Conservation (phyloP, 768 basidiomycete genomes). For the Calocybe cyanea region DNA sequence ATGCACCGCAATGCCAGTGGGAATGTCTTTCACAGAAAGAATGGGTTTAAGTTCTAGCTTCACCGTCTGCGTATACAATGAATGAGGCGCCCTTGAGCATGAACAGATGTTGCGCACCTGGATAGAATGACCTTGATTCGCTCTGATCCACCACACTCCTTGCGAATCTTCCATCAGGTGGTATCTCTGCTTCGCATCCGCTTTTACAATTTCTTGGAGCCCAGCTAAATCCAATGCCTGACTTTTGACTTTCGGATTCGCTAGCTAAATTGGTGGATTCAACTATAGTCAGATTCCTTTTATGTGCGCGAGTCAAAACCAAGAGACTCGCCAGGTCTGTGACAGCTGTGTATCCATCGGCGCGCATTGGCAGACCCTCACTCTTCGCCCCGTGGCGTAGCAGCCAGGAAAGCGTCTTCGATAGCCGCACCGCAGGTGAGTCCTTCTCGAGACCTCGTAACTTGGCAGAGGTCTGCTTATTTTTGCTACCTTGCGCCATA, state of each 20-base stretch:
- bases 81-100: background rate
- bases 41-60: conserved; percentile 65
- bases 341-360: conserved; percentile 84
- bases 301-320: background rate
- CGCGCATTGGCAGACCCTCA: conserved; percentile 70
- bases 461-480: conserved; percentile 29
- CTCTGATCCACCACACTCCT: conserved; percentile 80
- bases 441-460: conserved; percentile 61
- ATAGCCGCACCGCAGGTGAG: conserved; percentile 62
- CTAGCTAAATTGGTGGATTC: conserved; percentile 46
- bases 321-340: conserved; percentile 71
- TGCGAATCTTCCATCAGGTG: conserved; percentile 52
- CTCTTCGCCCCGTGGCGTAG: conserved; percentile 86
- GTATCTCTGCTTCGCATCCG: conserved; percentile 66
- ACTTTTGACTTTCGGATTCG: conserved; percentile 60
- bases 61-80: conserved; percentile 46
- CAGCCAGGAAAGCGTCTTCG: conserved; percentile 87
- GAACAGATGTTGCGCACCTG: conserved; percentile 41
- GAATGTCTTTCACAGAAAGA: conserved; percentile 54
- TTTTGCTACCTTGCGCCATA: conserved; percentile 6
- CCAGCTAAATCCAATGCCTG: conserved; percentile 45
- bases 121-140: conserved; percentile 88
- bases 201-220: conserved; percentile 61
- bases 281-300: no score
- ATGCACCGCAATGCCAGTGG: conserved; percentile 71